Base-by-base conservation (phyloP, 2,329 filamentous ascomycete species). In the Calonectria ilicicola region DNA sequence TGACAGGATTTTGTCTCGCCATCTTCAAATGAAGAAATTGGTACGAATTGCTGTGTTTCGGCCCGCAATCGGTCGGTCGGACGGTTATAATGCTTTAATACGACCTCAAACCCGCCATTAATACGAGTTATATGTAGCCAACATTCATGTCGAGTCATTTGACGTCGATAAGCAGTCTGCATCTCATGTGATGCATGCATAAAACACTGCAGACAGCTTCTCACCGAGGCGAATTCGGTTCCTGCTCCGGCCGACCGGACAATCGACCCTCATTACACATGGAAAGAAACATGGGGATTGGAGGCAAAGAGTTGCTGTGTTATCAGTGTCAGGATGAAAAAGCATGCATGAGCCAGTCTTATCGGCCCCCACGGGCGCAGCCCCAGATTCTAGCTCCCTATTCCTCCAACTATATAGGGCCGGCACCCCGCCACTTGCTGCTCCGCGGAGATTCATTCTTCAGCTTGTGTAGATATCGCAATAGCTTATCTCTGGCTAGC, bases 371-470 rank as follows among this genome's bases (percentile, higher is more conserved):
- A 69, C 65, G 49, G 60, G 32, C 63, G 47, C 53, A 32, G 44
- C 38, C 65, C 46, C 62, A n/a, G 72, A 56, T 51, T 32, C 60
- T 69, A 46, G 49, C 51, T 65, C 51, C 35, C 70, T 65, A 71
- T 74, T 73, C 72, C 76, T 66, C 69, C 26, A 51, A 42, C 40
- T 80, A 79, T 78, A 79, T 79, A 79, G 72, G 70, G 51, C 58
- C 47, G 44, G 64, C 76, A 68, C 70, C 70, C 74, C 77, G 72
- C 76, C 66, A 71, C 46, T 29, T 29, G 49, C 42, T 23, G 46
- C 78, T 79, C 78, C 78, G 78, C 78, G 76, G 78, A 80, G 77
- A 80, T 78, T 75, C 78, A 74, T 69, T 74, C 51, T 73, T 70
- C 76, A 62, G 65, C 63, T 44, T 69, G 65, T 64, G 29, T 58